Evolutionary conservation across 2,329 filamentous ascomycete genomes (phyloP).

Genomic region (Neofusicoccum sp.): DNA sequence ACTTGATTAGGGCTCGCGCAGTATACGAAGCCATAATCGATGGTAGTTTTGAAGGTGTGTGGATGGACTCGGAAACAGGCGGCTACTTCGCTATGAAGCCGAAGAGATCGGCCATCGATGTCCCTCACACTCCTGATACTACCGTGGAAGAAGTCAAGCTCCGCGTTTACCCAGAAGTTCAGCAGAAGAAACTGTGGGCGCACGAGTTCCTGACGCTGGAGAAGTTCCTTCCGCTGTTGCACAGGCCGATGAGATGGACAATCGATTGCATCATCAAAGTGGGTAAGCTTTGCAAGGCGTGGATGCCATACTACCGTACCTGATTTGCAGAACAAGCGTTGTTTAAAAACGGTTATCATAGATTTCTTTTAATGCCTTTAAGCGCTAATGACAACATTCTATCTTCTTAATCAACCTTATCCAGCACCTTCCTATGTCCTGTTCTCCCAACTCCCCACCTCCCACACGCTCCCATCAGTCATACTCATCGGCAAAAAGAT

Average conservation of each 20-base stretch:
- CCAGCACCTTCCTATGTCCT: no score
- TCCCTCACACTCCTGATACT: background rate
- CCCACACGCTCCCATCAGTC: no score
- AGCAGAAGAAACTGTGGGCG: background rate
- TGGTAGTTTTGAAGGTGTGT: constrained; percentile 26
- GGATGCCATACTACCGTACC: background rate
- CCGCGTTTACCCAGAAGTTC: background rate
- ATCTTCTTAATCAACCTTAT: no score
- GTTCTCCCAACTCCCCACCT: no score
- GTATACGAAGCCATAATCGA: constrained; percentile 27
- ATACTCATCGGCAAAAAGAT: no score
- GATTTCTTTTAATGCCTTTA: background rate
- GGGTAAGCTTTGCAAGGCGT: background rate
- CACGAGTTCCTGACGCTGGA: background rate
- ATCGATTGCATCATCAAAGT: background rate
- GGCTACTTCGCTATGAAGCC: constrained; percentile 28
- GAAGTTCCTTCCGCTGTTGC: background rate
- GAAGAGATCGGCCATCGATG: background rate
- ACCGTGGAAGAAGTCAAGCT: background rate
- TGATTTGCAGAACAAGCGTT: no score
- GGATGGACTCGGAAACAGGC: constrained; percentile 29
- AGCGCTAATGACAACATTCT: no score
- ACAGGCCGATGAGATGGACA: background rate
- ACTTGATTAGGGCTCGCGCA: constrained; percentile 29
- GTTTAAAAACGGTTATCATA: no score